These are phyloP conservation scores for Rhizopogon sp. DNA, from an alignment of 768 basidiomycete genomes.

Conservation along the genomic window DNA sequence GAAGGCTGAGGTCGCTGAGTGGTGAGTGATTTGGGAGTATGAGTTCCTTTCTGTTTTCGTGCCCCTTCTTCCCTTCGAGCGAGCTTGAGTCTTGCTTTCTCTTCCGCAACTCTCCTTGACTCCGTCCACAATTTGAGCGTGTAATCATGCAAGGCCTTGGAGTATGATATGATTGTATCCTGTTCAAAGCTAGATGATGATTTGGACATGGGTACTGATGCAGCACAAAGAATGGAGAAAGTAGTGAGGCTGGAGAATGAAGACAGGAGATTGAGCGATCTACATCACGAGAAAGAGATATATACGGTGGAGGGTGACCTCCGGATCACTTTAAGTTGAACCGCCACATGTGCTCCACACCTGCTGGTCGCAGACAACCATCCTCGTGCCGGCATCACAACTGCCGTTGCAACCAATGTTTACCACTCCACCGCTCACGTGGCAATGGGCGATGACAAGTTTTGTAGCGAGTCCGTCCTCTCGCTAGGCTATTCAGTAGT, in stretches of 20 bases:
- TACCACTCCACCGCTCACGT: neutral
- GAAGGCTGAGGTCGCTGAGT: neutral
- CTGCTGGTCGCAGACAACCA: conserved; percentile 6
- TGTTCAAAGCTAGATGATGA: conserved; percentile 7
- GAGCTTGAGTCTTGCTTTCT: conserved; percentile 33
- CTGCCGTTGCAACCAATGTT: neutral
- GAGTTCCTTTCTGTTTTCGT: conserved; percentile 19
- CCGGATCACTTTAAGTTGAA: conserved; percentile 15
- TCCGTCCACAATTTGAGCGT: conserved; percentile 66
- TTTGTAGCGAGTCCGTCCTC: too few relatives aligned
- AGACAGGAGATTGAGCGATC: conserved; percentile 8
- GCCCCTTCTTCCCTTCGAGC: conserved; percentile 21
- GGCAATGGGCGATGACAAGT: neutral
- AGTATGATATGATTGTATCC: conserved; percentile 47
- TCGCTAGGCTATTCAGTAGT: neutral
- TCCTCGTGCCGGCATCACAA: neutral
- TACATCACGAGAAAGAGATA: conserved; percentile 12
- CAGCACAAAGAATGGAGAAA: neutral
- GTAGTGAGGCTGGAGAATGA: conserved; percentile 7
- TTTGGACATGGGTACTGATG: conserved; percentile 4
- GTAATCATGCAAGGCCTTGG: conserved; percentile 62
- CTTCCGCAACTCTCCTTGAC: conserved; percentile 54
- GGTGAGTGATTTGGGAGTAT: conserved; percentile 3
- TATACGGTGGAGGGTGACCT: conserved; percentile 17
- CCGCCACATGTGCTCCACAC: conserved; percentile 24